Percentiles rank a stretch among this genome's conserved stretches.
Conservation (phyloP, 2,329 filamentous ascomycete genomes). For the Colletotrichum lindemuthianum region DNA sequence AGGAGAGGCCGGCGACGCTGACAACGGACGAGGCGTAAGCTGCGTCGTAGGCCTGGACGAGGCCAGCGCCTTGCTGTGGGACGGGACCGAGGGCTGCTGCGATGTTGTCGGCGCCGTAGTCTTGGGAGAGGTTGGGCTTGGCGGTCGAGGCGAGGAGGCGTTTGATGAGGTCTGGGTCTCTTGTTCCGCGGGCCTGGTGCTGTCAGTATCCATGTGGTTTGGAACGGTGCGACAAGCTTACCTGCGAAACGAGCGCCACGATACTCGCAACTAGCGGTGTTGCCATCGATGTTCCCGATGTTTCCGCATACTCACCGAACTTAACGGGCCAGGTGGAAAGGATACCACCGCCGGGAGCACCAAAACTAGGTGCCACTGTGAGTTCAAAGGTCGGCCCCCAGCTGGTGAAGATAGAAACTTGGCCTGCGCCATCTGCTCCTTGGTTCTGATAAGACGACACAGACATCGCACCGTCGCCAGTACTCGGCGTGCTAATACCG, state of each 20-base stretch:
- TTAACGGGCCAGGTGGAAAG: conserved; percentile 64
- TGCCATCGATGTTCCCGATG: conserved; percentile 70
- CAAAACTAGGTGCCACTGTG: conserved; percentile 65
- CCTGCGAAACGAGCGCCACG: conserved; percentile 62
- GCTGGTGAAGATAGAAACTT: conserved; percentile 54
- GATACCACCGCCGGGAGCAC: conserved; percentile 65
- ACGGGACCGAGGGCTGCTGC: conserved; percentile 55
- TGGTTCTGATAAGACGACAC: conserved; percentile 62
- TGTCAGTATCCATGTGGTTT: background rate
- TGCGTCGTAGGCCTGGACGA: conserved; percentile 69
- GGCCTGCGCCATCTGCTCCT: background rate
- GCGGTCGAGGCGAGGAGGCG: conserved; percentile 61
- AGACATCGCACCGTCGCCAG: conserved; percentile 58
- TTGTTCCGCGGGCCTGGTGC: conserved; percentile 50
- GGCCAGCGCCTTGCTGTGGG: conserved; percentile 68
- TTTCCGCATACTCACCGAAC: conserved; percentile 60
- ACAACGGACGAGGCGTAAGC: conserved; percentile 64
- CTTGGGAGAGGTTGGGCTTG: conserved; percentile 50
- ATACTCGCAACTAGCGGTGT: conserved; percentile 65
- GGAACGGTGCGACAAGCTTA: conserved; percentile 25
- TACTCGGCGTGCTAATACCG: conserved; percentile 59
- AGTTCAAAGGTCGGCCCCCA: conserved; percentile 72
- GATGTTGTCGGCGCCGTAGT: background rate
- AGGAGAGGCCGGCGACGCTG: conserved; percentile 64
- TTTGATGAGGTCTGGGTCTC: conserved; percentile 59